Percentiles rank a stretch among this genome's conserved stretches.
Evolutionary conservation across 495 filamentous ascomycete genomes (phyloP).

Genomic region (Aspergillus ellipticus): DNA sequence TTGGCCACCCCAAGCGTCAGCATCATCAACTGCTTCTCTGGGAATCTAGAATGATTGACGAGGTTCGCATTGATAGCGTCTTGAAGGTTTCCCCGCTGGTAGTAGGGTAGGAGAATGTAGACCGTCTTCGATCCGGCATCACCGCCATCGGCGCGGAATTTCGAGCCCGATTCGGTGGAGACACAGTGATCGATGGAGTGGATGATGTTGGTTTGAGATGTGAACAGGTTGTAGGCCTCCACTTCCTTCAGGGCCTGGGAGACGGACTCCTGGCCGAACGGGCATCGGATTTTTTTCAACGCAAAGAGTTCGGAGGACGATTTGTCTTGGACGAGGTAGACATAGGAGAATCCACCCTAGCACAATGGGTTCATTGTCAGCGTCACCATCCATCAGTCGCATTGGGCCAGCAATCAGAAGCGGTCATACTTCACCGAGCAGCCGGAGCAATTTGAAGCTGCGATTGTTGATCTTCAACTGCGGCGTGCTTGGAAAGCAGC

Average conservation of each 20-base stretch:
- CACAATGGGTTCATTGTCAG: constrained; percentile 8
- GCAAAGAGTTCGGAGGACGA: constrained; percentile 78
- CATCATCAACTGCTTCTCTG: constrained; percentile 81
- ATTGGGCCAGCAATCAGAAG: constrained; percentile 5
- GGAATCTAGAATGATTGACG: constrained; percentile 93
- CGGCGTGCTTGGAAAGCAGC: constrained; percentile 90
- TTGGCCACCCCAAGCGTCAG: constrained; percentile 89
- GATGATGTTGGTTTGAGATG: constrained; percentile 79
- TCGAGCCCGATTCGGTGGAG: constrained; percentile 55
- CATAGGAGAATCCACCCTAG: constrained; percentile 94
- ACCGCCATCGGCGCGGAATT: constrained; percentile 53
- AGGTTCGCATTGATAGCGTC: constrained; percentile 98
- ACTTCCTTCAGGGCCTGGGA: constrained; percentile 92
- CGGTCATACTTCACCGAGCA: constrained; percentile 75
- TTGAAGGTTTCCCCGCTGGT: constrained; percentile 88
- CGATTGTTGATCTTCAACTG: constrained; percentile 92
- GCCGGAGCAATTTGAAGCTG: constrained; percentile 89
- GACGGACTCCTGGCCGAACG: constrained; percentile 94
- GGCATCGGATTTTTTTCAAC: constrained; percentile 96
- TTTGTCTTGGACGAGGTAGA: constrained; percentile 95
- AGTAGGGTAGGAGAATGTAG: constrained; percentile 94
- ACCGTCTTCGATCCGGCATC: constrained; percentile 79
- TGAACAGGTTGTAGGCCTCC: constrained; percentile 90
- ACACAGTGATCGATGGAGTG: constrained; percentile 82
- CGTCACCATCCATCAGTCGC: constrained; percentile 3